Evolutionary conservation across 306 rosid genomes (phyloP).

Genomic region (Ormosia semicastrata): DNA sequence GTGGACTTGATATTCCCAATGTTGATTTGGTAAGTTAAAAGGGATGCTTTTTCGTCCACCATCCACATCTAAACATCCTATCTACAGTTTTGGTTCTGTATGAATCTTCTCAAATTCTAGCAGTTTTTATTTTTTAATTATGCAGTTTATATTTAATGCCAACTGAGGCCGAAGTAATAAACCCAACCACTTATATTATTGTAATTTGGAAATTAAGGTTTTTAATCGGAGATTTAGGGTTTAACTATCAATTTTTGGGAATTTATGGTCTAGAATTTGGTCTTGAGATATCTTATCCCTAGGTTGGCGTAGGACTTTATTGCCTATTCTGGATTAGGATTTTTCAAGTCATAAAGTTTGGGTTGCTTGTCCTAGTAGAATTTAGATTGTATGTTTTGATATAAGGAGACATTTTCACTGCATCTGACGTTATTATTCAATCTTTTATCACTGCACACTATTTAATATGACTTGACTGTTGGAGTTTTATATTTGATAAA

Average conservation of each 20-base stretch:
- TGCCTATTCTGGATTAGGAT: background rate
- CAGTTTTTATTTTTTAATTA: background rate
- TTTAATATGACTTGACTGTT: conserved; percentile 1
- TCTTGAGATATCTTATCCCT: conserved; percentile 6
- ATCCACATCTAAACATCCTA: conserved; percentile 11
- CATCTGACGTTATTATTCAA: background rate
- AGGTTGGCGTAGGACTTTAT: background rate
- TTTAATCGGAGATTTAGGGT: conserved; percentile 1
- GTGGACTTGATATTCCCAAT: conserved; percentile 95
- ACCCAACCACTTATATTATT: background rate
- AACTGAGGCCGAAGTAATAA: background rate
- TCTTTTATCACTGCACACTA: background rate
- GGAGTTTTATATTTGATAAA: background rate
- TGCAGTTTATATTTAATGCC: background rate
- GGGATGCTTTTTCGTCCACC: conserved; percentile 20
- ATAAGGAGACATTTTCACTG: background rate
- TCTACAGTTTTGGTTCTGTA: conserved; percentile 1
- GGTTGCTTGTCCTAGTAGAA: background rate
- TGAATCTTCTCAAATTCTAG: background rate
- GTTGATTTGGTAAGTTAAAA: conserved; percentile 80
- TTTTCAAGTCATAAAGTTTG: conserved; percentile 3
- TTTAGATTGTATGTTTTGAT: conserved; percentile 1
- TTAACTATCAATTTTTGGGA: background rate
- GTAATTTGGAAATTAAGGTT: conserved; percentile 6
- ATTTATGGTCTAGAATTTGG: background rate